Percentiles rank a stretch among this genome's conserved stretches.
These are phyloP conservation scores for Kodamaea fukazawae DNA, from an alignment of 805 yeast species.

Conservation along the genomic window DNA sequence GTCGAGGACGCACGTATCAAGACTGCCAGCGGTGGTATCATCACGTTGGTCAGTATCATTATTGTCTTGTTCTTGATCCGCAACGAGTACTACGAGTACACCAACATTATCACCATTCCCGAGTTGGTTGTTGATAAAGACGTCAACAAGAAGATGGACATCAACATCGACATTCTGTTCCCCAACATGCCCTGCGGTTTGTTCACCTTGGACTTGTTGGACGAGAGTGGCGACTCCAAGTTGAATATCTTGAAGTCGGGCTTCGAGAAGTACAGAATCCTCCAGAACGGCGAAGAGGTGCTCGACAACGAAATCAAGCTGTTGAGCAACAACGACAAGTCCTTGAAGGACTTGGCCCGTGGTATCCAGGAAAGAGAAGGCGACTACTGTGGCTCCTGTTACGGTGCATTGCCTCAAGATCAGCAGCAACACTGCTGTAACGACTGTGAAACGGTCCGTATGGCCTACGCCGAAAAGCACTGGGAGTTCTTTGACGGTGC, in stretches of 20 bases:
- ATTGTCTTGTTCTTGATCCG: conserved; percentile 61
- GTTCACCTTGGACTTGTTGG: conserved; percentile 81
- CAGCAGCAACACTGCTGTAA: conserved; percentile 69
- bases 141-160: conserved; percentile 67
- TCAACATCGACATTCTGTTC: conserved; percentile 78
- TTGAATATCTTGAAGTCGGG: conserved; percentile 68
- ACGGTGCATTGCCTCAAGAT: conserved; percentile 72
- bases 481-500: conserved; percentile 94
- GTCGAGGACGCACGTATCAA: conserved; percentile 89
- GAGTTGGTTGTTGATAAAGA: conserved; percentile 88
- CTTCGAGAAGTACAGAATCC: conserved; percentile 66
- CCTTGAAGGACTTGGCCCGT: conserved; percentile 29
- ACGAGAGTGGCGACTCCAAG: conserved; percentile 81
- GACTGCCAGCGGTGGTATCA: conserved; percentile 87
- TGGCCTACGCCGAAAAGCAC: conserved; percentile 69
- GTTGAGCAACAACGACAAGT: conserved; percentile 17
- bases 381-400: conserved; percentile 83
- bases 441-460: conserved; percentile 74
- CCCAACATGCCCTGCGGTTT: conserved; percentile 84
- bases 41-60: conserved; percentile 68
- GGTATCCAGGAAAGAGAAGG: conserved; percentile 29
- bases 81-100: conserved; percentile 76
- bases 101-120: conserved; percentile 65
- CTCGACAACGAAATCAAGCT: conserved; percentile 4
- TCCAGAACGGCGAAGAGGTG: conserved; percentile 24